A percentile compares a stretch with the other conserved stretches of the same genome.
phyloP scores from a whole-genome alignment of 345 rosid species.

The Melaleuca alternifolia region DNA sequence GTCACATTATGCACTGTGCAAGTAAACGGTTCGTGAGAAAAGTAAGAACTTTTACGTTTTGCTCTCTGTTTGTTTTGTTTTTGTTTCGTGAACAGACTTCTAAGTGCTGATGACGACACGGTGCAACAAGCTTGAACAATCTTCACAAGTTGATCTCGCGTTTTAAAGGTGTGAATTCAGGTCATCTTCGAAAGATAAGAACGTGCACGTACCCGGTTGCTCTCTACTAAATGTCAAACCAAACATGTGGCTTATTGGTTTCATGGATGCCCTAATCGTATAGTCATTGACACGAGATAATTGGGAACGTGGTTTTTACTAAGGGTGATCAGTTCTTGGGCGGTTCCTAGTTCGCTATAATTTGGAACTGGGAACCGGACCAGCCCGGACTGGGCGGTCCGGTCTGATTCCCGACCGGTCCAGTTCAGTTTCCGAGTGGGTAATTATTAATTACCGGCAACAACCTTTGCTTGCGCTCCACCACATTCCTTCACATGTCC shows the following conservation, averaged over 20 bases:
- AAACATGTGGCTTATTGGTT: neutral
- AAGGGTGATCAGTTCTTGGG: no score
- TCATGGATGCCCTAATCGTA: no score
- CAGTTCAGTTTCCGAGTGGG: no score
- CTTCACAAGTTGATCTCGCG: neutral
- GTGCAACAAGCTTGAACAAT: neutral
- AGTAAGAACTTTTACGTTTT: neutral
- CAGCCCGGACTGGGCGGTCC: no score
- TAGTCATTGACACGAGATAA: no score
- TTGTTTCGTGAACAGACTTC: neutral
- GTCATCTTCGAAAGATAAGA: neutral
- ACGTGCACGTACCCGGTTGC: neutral
- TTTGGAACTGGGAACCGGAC: no score
- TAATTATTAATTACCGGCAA: no score
- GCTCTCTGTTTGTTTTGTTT: neutral
- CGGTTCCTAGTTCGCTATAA: no score
- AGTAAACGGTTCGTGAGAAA: neutral
- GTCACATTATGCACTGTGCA: neutral
- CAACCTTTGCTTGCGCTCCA: no score
- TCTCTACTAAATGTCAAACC: neutral
- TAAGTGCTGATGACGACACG: rapidly evolving
- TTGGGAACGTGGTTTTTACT: no score
- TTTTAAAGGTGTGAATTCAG: neutral
- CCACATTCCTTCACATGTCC: no score
- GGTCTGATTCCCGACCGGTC: no score